Evolutionary conservation across 2,329 filamentous ascomycete species (phyloP).

Genomic region (Didymella segeticola): DNA sequence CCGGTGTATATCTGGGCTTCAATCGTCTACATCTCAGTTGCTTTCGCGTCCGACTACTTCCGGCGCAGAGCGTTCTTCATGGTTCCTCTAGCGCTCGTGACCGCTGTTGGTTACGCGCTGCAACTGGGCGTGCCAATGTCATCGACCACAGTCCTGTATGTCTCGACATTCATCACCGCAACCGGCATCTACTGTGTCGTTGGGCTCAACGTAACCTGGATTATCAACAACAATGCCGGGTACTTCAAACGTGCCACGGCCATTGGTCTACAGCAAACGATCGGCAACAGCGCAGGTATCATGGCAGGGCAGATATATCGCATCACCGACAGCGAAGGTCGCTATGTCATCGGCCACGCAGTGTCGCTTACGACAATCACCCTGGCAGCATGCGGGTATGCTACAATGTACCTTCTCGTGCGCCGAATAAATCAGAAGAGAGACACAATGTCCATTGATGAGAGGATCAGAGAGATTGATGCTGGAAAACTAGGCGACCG

Average conservation of each 20-base stretch:
- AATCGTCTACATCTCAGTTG: slow-evolving; percentile 27
- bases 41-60: slow-evolving; percentile 28
- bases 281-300: slow-evolving; percentile 62
- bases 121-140: slow-evolving; percentile 40
- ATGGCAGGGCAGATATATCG: slow-evolving; percentile 52
- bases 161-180: slow-evolving; percentile 59
- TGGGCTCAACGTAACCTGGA: slow-evolving; percentile 62
- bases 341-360: slow-evolving; percentile 14
- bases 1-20: slow-evolving; percentile 35
- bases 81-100: slow-evolving; percentile 37
- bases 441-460: not conserved
- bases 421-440: not conserved
- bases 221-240: slow-evolving; percentile 56
- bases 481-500: not conserved
- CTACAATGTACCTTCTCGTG: not conserved
- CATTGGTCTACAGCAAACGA: slow-evolving; percentile 16
- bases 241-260: slow-evolving; percentile 25
- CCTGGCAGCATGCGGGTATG: not conserved
- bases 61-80: slow-evolving; percentile 31
- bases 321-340: slow-evolving; percentile 15
- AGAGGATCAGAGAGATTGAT: not conserved
- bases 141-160: slow-evolving; percentile 51
- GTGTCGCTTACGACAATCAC: not conserved
- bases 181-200: slow-evolving; percentile 62
- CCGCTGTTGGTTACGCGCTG: slow-evolving; percentile 57